Evolutionary conservation across 2,329 filamentous ascomycete species (phyloP).

Genomic region (Exophiala sp.): DNA sequence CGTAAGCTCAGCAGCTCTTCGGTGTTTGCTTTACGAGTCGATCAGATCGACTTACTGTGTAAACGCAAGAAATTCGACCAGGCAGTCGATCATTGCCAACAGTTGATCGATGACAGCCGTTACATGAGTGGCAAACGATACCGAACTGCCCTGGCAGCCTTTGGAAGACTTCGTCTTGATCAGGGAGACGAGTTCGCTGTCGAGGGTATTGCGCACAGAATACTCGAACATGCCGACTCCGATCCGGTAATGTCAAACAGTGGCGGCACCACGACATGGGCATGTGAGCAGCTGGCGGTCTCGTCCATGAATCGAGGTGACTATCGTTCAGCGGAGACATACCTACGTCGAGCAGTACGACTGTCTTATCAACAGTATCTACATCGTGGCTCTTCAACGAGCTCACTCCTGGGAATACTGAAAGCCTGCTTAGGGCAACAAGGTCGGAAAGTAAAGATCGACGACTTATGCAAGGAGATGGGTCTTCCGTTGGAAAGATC

Average conservation of each 20-base stretch:
- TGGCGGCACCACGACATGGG: conserved; percentile 16
- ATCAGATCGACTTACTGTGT: conserved; percentile 20
- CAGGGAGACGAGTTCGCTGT: conserved; percentile 17
- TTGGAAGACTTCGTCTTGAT: conserved; percentile 16
- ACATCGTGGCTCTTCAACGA: conserved; percentile 18
- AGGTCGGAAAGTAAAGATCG: conserved; percentile 4
- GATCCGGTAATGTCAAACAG: conserved; percentile 8
- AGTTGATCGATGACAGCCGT: conserved; percentile 16
- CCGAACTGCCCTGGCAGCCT: conserved; percentile 16
- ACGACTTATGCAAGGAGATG: neutral
- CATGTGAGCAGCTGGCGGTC: conserved; percentile 19
- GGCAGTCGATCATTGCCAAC: conserved; percentile 11
- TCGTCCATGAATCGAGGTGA: conserved; percentile 12
- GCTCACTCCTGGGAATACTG: conserved; percentile 6
- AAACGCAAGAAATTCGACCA: conserved; percentile 13
- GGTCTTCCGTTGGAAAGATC: neutral
- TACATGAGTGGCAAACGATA: conserved; percentile 16
- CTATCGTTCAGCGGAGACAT: conserved; percentile 10
- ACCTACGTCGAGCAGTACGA: conserved; percentile 12
- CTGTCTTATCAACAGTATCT: conserved; percentile 7
- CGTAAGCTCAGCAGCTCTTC: conserved; percentile 17
- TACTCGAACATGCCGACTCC: conserved; percentile 12
- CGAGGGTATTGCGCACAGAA: conserved; percentile 16
- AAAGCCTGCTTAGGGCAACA: conserved; percentile 12
- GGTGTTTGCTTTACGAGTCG: conserved; percentile 18